These are phyloP conservation scores for Diaporthe helianthi DNA, from an alignment of 2,329 filamentous ascomycete species.

Conservation along the genomic window DNA sequence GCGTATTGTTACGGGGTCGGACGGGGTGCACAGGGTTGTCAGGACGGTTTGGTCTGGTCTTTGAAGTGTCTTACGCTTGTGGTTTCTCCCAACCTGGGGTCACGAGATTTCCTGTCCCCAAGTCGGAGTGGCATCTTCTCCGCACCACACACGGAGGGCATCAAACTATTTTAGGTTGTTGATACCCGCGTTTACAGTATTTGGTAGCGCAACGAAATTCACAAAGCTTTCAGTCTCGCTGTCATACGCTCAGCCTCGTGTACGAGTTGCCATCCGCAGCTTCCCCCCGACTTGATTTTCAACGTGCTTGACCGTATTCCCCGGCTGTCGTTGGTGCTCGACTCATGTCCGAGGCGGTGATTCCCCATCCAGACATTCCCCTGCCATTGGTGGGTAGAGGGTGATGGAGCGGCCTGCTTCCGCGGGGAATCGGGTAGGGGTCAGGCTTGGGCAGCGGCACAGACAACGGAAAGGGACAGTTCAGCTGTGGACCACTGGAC, in stretches of 20 bases:
- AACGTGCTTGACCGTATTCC: neutral
- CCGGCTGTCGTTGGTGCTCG: neutral
- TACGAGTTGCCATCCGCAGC: too few relatives aligned
- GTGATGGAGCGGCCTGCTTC: neutral
- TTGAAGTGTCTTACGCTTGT: neutral
- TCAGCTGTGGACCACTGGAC: neutral
- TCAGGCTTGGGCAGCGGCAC: neutral
- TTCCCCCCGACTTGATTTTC: too few relatives aligned
- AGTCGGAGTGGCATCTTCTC: slow-evolving; percentile 8
- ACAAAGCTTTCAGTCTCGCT: neutral
- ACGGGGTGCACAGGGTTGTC: neutral
- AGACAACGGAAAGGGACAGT: neutral
- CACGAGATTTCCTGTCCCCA: neutral
- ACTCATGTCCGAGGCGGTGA: slow-evolving; percentile 14
- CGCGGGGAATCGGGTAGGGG: slow-evolving; percentile 1
- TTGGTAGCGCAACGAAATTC: slow-evolving; percentile 20
- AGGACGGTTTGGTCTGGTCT: neutral
- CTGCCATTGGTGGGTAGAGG: neutral
- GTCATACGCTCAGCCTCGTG: neutral
- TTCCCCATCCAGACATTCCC: neutral
- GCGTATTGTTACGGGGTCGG: neutral
- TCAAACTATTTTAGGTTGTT: slow-evolving; percentile 29
- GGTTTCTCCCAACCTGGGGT: neutral
- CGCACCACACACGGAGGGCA: slow-evolving; percentile 29
- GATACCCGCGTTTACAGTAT: slow-evolving; percentile 30